Conservation (phyloP, 2,329 filamentous ascomycete species). For the Penicillium sp. region DNA sequence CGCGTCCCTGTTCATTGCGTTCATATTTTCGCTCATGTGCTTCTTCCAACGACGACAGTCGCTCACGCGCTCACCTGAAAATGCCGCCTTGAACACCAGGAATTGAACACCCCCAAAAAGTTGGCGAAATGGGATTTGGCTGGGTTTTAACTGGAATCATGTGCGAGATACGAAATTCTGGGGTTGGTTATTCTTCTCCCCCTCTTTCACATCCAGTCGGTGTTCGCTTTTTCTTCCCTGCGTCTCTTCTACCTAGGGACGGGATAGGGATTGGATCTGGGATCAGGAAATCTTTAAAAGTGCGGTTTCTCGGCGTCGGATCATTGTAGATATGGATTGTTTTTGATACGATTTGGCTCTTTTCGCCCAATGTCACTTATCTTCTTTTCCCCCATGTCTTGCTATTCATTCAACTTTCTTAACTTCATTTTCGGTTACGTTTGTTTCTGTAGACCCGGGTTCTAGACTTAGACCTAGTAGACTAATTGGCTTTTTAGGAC, state of each 20-base stretch:
- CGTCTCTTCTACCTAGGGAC: not conserved
- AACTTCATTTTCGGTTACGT: not conserved
- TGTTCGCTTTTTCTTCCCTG: conserved; percentile 9
- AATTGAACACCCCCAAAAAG: not conserved
- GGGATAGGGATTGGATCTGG: conserved; percentile 8
- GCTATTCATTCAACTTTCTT: not conserved
- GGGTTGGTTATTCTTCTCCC: not conserved
- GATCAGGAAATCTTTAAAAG: conserved; percentile 23
- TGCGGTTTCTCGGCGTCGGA: conserved; percentile 26
- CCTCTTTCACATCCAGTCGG: conserved; percentile 13
- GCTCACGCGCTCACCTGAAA: not conserved
- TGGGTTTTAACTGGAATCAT: not conserved
- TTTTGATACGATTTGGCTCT: conserved; percentile 21
- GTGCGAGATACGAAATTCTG: not conserved
- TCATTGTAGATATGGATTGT: conserved; percentile 30
- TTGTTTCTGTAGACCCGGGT: conserved; percentile 1
- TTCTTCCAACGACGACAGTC: not conserved
- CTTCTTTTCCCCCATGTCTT: conserved; percentile 11
- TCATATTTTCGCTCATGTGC: conserved; percentile 2
- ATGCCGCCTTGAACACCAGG: not conserved
- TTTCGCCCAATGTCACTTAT: conserved; percentile 18
- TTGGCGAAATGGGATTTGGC: not conserved
- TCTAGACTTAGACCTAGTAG: not conserved
- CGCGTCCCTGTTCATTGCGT: conserved; percentile 6
- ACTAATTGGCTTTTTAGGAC: not conserved